Evolutionary conservation across 148 eudicot genomes (phyloP).

Genomic region (Rhododendron kiyosumense): DNA sequence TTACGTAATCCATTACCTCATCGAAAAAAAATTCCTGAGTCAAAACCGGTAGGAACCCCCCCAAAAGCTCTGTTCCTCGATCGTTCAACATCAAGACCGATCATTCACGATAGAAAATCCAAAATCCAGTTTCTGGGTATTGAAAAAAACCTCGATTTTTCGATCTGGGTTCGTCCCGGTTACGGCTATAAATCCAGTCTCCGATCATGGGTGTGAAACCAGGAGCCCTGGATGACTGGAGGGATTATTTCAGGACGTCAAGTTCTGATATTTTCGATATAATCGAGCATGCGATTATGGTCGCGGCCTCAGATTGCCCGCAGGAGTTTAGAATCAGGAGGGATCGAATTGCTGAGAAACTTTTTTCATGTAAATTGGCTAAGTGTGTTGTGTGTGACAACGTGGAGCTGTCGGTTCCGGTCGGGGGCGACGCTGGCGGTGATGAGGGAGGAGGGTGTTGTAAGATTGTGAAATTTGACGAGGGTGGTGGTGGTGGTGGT

Average conservation of each 20-base stretch:
- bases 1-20: slow-evolving; percentile 5
- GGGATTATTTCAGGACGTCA: slow-evolving; percentile 29
- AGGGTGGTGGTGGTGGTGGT: slow-evolving; percentile 20
- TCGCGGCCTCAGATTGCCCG: slow-evolving; percentile 84
- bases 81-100: not conserved
- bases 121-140: slow-evolving; percentile 31
- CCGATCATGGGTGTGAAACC: slow-evolving; percentile 38
- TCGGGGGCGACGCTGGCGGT: slow-evolving; percentile 9
- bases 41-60: not conserved
- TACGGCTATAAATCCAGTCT: slow-evolving; percentile 4
- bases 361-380: slow-evolving; percentile 50
- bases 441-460: slow-evolving; percentile 15
- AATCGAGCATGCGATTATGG: slow-evolving; percentile 68
- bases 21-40: not conserved
- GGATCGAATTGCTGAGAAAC: slow-evolving; percentile 58
- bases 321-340: slow-evolving; percentile 56
- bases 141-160: slow-evolving; percentile 12
- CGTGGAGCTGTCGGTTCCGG: slow-evolving; percentile 48
- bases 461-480: slow-evolving; percentile 18
- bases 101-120: not conserved
- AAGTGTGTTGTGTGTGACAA: slow-evolving; percentile 61
- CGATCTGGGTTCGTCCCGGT: slow-evolving; percentile 38
- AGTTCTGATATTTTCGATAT: slow-evolving; percentile 67
- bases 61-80: not conserved
- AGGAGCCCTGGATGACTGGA: slow-evolving; percentile 60